Percentiles rank a stretch among this genome's conserved stretches.
phyloP scores from a whole-genome alignment of 306 rosid species.

The Abrus pulchellus region DNA sequence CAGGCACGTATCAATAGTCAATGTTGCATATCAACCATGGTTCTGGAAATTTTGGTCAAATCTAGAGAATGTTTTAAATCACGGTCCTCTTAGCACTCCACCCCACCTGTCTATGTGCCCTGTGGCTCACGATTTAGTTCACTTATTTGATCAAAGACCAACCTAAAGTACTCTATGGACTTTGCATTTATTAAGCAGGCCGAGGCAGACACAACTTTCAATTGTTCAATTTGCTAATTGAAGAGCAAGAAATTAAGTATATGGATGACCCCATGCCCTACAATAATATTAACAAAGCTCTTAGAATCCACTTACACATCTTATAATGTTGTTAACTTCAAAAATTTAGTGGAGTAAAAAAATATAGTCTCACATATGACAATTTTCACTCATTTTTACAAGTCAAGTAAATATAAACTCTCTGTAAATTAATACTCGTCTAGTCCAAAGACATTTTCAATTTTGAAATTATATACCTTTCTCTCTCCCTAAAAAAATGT shows the following conservation, averaged over 20 bases:
- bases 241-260: constrained; percentile 12
- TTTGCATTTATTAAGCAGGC: constrained; percentile 62
- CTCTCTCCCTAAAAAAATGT: not conserved
- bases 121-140: constrained; percentile 37
- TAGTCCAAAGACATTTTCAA: too few species aligned
- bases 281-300: constrained; percentile 31
- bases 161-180: not conserved
- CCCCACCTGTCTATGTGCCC: constrained; percentile 41
- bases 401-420: too few species aligned
- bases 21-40: constrained; percentile 14
- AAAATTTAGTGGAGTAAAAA: too few species aligned
- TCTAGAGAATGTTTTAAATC: constrained; percentile 52
- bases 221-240: constrained; percentile 39
- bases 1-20: constrained; percentile 45
- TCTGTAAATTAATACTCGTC: too few species aligned
- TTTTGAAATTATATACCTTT: too few species aligned
- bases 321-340: not conserved
- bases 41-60: constrained; percentile 51
- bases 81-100: constrained; percentile 46
- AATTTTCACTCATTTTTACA: too few species aligned
- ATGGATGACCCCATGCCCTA: constrained; percentile 36
- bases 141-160: constrained; percentile 30
- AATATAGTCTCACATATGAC: too few species aligned
- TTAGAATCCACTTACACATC: constrained; percentile 8
- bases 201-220: constrained; percentile 34